Evolutionary conservation across 2,329 filamentous ascomycete species (phyloP), one percentile per base, ranked within the genome.

Genomic region (Clarireedia monteithiana): DNA sequence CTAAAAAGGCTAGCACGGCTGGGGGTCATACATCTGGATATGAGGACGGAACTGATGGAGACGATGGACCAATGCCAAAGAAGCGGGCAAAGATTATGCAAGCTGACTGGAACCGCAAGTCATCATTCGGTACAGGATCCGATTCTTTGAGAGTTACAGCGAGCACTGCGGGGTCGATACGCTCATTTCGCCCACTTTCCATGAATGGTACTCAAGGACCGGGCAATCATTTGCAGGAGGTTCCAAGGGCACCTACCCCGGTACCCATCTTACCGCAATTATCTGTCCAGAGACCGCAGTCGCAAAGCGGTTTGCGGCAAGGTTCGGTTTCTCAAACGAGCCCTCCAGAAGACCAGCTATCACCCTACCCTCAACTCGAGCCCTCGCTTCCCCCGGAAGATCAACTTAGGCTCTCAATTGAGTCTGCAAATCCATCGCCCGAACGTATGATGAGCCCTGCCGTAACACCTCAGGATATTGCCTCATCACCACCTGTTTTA

Each of bases 131-230:
- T 51, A 79, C 82, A 40, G 84, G 84, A 30, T 81, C 84, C 9
- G 90, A 94, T 49, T 95, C 89, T 3, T 76, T 97, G 26, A 82
- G 91, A 49, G 90, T 96, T n/a, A 86, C 89, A 58, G 92, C 92
- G 48, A 95, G 90, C 68, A 95, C 89, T 15, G 87, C 91, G 46
- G 89, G 90, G 44, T 96, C 91, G 5, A 78, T 97, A 57, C 87
- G 92, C 45, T 86, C 85, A 48, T 88, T 96, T 69, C 82, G 91
- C 46, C 92, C 92, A 4, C 79, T 89, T 56, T 77, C 79, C 20
- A 70, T 73, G 47, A 73, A 72, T 34, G 73, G 78, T 24, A 76
- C 73, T 3, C 72, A 71, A 26, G 76, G 77, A 17, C 68, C 70
- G 30, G 73, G 54, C n/a, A 77, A 70, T 48, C 82, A 88, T 63